These are phyloP conservation scores for Curvularia spicifera DNA, from an alignment of 2,329 filamentous ascomycete genomes.

Conservation along the genomic window DNA sequence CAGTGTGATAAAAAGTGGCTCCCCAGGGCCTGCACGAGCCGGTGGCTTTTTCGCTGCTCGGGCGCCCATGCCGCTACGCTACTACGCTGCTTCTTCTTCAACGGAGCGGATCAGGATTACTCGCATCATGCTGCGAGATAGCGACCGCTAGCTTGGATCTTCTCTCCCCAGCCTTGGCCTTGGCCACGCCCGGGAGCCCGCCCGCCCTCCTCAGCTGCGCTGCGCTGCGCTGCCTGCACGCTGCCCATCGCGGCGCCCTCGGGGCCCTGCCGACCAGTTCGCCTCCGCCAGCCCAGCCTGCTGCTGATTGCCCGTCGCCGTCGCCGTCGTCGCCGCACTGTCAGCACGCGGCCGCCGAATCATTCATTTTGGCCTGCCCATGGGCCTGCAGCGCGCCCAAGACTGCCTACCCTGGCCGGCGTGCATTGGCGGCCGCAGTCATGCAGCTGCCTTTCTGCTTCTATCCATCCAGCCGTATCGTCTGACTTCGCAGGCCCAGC, in stretches of 20 bases:
- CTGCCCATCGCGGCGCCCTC: too few relatives aligned
- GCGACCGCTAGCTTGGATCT: conserved; percentile 32
- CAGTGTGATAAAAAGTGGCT: conserved; percentile 23
- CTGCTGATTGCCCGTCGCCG: neutral
- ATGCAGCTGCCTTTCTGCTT: conserved; percentile 42
- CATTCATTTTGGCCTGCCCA: conserved; percentile 25
- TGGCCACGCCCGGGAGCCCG: conserved; percentile 21
- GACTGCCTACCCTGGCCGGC: conserved; percentile 19
- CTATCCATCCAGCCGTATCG: conserved; percentile 40
- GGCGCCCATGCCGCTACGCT: neutral
- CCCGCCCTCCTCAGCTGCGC: conserved; percentile 9
- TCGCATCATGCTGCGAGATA: conserved; percentile 35
- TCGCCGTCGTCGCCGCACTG: conserved; percentile 22
- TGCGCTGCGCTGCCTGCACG: neutral
- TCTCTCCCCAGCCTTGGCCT: conserved; percentile 17
- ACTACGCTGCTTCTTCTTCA: conserved; percentile 7
- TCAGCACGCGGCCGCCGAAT: conserved; percentile 45
- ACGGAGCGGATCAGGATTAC: conserved; percentile 26
- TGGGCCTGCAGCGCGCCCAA: conserved; percentile 34
- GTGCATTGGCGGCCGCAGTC: conserved; percentile 48
- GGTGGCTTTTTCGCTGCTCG: conserved; percentile 20
- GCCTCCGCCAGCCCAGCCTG: neutral
- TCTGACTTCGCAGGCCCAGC: conserved; percentile 37
- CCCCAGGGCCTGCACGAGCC: conserved; percentile 19
- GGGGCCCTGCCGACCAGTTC: too few relatives aligned